Base-by-base conservation (phyloP, 176 grass and related monocot genomes). In the Carex cristatella region DNA sequence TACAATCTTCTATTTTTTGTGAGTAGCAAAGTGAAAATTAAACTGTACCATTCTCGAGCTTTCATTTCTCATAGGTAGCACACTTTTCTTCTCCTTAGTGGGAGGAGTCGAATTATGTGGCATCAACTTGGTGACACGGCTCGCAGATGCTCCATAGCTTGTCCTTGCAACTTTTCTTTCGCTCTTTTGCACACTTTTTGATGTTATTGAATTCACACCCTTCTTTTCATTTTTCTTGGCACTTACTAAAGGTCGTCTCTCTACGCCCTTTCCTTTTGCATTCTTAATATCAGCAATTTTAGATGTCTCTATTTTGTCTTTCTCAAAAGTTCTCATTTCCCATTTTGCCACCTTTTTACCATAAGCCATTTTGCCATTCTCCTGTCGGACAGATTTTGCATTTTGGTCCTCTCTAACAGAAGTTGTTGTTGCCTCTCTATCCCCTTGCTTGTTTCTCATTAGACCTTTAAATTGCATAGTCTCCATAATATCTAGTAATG, bases 381-480 rank as follows among this genome's bases (percentile, higher is more conserved):
- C 84, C 79, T 84, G 89, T 32, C 31, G 63, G 42, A 60, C 49
- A 51, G 77, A 82, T 87, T 86, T 94, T 81, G 61, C 53, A 2
- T 44, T 69, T 57, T 51, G 38, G 84, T 84, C 53, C 42, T 85
- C 79, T 79, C 74, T 82, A 35, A 58, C 30, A 18, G 40, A 79
- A 79, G 10, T 28, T 16, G 12, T 1, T 12, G 19, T 56, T 16
- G 46, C 51, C 23, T 58, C 44, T 16, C 33, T 56, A n/a, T 31
- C 81, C 81, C 37, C 10, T 63, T 83, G 64, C 5, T 18, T 87
- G 75, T 13, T 76, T 66, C 86, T 94, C 73, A 89, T 68, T 85
- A 87, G 49, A 79, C 87, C 80, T 87, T 89, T 86, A 60, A 76
- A 85, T 82, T 89, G 92, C 85, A 91, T 84, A 44, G 82, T 83